Evolutionary conservation across 2,329 filamentous ascomycete species (phyloP).

Genomic region (Xylariaceae sp.): DNA sequence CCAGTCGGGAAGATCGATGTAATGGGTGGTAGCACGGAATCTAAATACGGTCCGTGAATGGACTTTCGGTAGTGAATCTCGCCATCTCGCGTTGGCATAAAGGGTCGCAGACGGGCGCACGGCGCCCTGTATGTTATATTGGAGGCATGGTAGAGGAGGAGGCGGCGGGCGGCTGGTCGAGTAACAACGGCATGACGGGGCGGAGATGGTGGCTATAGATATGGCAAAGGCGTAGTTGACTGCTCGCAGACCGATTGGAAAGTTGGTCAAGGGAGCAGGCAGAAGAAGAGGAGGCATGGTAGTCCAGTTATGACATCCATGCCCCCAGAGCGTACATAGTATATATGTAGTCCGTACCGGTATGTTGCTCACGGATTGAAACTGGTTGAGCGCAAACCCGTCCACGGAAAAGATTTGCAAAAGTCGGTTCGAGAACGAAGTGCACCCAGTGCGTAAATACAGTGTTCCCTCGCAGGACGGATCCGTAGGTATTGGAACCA

Average conservation of each 20-base stretch:
- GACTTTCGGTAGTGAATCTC: slow-evolving; percentile 20
- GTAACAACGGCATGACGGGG: slow-evolving; percentile 21
- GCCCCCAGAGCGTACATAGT: slow-evolving; percentile 13
- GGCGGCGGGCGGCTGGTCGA: slow-evolving; percentile 18
- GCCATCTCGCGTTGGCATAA: slow-evolving; percentile 4
- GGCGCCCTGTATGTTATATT: slow-evolving; percentile 20
- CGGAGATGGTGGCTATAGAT: slow-evolving; percentile 8
- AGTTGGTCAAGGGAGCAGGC: slow-evolving; percentile 29
- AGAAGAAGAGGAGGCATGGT: slow-evolving; percentile 32
- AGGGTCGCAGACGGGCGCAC: slow-evolving; percentile 10
- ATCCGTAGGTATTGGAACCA: no score
- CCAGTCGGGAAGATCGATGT: slow-evolving; percentile 53
- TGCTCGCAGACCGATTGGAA: slow-evolving; percentile 32
- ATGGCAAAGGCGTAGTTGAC: slow-evolving; percentile 27
- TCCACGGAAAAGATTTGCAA: no score
- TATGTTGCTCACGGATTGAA: no score
- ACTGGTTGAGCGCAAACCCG: no score
- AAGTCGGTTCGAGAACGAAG: no score
- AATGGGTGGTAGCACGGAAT: slow-evolving; percentile 45
- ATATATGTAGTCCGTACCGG: neutral
- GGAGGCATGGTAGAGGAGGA: slow-evolving; percentile 20
- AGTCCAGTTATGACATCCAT: slow-evolving; percentile 28
- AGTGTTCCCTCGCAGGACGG: no score
- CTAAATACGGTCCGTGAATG: slow-evolving; percentile 31
- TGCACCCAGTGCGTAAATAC: no score